Evolutionary conservation across 2,329 filamentous ascomycete species (phyloP).

Genomic region (Biscogniauxia sp.): DNA sequence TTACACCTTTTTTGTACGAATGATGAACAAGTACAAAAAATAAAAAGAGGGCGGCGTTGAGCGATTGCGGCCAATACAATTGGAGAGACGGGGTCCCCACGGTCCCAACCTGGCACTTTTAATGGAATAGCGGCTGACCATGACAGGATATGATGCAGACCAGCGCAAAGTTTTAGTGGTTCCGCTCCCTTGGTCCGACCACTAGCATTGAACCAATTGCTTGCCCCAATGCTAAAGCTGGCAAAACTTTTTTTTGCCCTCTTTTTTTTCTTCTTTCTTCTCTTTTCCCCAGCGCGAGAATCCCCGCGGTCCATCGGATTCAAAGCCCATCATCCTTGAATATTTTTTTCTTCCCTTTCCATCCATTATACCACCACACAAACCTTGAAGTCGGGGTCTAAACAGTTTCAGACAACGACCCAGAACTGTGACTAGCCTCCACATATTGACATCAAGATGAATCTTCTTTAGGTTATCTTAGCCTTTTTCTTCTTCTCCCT

Average conservation of each 20-base stretch:
- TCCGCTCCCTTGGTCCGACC: not conserved
- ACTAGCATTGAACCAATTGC: conserved; percentile 6
- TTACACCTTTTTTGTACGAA: too few species aligned
- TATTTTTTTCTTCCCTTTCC: conserved; percentile 11
- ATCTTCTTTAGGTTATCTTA: conserved; percentile 15
- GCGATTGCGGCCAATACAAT: not conserved
- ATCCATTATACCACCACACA: conserved; percentile 8
- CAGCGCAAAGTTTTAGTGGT: not conserved
- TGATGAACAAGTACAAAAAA: not conserved
- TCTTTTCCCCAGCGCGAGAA: conserved; percentile 5
- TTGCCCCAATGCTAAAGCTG: conserved; percentile 11
- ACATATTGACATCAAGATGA: conserved; percentile 14
- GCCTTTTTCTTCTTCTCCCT: not conserved
- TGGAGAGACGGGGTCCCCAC: not conserved
- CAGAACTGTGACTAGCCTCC: conserved; percentile 3
- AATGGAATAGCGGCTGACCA: not conserved
- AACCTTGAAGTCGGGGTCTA: conserved; percentile 8
- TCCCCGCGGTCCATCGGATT: conserved; percentile 20
- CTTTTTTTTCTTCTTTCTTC: conserved; percentile 11
- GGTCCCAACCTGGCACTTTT: not conserved
- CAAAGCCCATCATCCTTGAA: conserved; percentile 5
- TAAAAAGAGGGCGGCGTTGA: not conserved
- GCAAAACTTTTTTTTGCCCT: conserved; percentile 17
- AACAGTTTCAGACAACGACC: not conserved
- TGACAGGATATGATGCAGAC: not conserved